Evolutionary conservation across 1,139 yeast genomes (phyloP), one percentile per base, ranked within the genome.

Genomic region (Geotrichum aggregatum): DNA sequence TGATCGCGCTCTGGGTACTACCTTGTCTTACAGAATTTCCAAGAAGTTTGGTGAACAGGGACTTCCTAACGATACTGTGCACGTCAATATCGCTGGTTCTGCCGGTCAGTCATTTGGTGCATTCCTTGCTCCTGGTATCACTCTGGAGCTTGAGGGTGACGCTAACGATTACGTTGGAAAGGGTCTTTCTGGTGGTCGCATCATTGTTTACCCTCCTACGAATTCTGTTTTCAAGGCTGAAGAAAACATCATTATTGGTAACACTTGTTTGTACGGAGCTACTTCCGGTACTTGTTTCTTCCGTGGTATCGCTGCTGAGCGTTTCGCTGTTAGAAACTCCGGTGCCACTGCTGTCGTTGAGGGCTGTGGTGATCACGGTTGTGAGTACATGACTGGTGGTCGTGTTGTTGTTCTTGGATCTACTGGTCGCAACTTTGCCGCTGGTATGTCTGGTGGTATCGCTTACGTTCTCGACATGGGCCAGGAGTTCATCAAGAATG

Each of bases 101-200:
- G 98, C 98, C 34, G 98, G 98, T 67, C 98, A 92, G 75, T 89
- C 98, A 3, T 91, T 92, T 68, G 98, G 98, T 75, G 98, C 98
- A 1, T 92, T 87, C 77, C 78, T 92, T 64, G 96, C 98, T 50
- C 84, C 95, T 10, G 98, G 98, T 75, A 84, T 92, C 58, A 92
- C 98, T 16, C 80, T 92, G 65, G 96, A 88, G 70, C 78, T 92
- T 59, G 96, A 88, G 73, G 98, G 98, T 76, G 98, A 92, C 71
- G 88, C 96, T 61, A 92, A 92, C 68, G 98, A 92, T 74, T 92
- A 92, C 70, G 95, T 92, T 62, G 98, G 98, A 62, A 92, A 92
- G 74, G 98, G 98, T 62, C 77, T 92, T 57, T 87, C 96, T 58
- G 98, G 98, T 63, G 98, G 98, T 71, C 80, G 96, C 65, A 68